These are phyloP conservation scores for Strobilomyces echinocephalus DNA, from an alignment of 768 basidiomycete species.

Conservation along the genomic window DNA sequence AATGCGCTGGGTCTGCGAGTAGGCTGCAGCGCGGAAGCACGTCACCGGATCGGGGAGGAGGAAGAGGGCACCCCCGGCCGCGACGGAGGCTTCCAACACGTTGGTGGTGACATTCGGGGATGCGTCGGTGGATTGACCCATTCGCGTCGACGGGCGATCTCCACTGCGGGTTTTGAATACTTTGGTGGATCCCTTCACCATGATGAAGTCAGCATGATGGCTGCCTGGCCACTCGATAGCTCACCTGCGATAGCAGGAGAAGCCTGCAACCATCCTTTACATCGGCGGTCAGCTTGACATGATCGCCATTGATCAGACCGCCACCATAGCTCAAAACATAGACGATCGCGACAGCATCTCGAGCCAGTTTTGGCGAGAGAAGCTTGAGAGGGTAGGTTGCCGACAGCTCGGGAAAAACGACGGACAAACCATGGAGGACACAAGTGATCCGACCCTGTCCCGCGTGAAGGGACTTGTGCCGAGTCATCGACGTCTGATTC, in stretches of 20 bases:
- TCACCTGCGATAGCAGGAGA: slow-evolving; percentile 82
- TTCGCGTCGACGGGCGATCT: slow-evolving; percentile 47
- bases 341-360: slow-evolving; percentile 53
- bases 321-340: slow-evolving; percentile 90
- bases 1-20: slow-evolving; percentile 82
- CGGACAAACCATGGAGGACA: slow-evolving; percentile 47
- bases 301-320: slow-evolving; percentile 85
- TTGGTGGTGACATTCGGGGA: slow-evolving; percentile 48
- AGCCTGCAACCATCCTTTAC: slow-evolving; percentile 56
- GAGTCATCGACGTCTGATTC: neutral
- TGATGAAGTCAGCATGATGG: neutral
- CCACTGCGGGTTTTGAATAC: slow-evolving; percentile 80
- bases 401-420: slow-evolving; percentile 67
- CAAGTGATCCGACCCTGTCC: slow-evolving; percentile 61
- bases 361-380: slow-evolving; percentile 59
- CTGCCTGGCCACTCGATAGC: neutral
- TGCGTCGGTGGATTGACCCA: slow-evolving; percentile 10
- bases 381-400: slow-evolving; percentile 87
- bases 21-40: slow-evolving; percentile 80
- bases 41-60: slow-evolving; percentile 92
- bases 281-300: slow-evolving; percentile 55
- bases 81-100: slow-evolving; percentile 54
- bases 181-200: slow-evolving; percentile 79
- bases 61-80: slow-evolving; percentile 54
- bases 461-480: slow-evolving; percentile 12